phyloP scores from a whole-genome alignment of 768 basidiomycete species.

The Lactarius hengduanensis region DNA sequence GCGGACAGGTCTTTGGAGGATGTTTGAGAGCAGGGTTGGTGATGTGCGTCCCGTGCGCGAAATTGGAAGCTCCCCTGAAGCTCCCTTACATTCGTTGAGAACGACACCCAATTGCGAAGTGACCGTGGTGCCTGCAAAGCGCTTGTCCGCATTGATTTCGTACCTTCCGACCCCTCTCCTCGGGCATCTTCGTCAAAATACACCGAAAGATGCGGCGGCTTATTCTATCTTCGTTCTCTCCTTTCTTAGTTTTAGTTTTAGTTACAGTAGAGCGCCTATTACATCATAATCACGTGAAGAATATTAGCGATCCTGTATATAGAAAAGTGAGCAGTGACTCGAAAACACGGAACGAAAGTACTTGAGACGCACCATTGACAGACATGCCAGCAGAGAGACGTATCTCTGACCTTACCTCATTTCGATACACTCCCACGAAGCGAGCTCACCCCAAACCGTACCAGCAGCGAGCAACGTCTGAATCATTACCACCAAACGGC shows the following conservation, averaged over 20 bases:
- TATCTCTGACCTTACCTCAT: slow-evolving; percentile 11
- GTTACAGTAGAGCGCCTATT: no score
- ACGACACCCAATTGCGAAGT: not conserved
- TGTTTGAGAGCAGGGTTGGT: not conserved
- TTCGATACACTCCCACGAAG: slow-evolving; percentile 11
- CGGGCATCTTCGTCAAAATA: no score
- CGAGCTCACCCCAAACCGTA: not conserved
- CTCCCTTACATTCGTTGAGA: not conserved
- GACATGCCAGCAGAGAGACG: slow-evolving; percentile 22
- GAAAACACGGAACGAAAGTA: not conserved
- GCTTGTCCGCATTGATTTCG: not conserved
- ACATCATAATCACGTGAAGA: not conserved
- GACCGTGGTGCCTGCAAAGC: not conserved
- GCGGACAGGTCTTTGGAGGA: not conserved
- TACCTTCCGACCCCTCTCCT: not conserved
- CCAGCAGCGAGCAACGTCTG: not conserved
- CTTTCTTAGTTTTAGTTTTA: no score
- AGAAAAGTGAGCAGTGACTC: not conserved
- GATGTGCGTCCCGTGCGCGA: no score
- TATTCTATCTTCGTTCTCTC: no score
- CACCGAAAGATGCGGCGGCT: no score
- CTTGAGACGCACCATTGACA: not conserved
- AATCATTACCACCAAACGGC: not conserved
- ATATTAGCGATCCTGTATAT: no score
- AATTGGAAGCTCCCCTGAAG: not conserved